These are phyloP conservation scores for Grammothele lineata DNA, from an alignment of 768 basidiomycete species.

Conservation along the genomic window DNA sequence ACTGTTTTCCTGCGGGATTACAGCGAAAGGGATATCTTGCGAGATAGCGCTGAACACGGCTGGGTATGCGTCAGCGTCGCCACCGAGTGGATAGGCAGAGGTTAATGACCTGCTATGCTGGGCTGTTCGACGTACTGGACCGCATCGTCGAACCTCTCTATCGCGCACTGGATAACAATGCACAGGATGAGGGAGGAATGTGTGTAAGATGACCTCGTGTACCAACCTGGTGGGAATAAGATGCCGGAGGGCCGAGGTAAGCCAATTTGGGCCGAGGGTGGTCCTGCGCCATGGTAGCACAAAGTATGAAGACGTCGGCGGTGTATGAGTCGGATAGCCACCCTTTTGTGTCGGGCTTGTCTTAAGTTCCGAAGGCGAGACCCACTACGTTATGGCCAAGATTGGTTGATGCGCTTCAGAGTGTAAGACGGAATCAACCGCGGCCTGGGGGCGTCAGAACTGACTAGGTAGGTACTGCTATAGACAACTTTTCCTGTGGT, in stretches of 20 bases:
- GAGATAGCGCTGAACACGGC: conserved; percentile 58
- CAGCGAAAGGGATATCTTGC: conserved; percentile 41
- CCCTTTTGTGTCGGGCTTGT: no score
- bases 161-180: conserved; percentile 46
- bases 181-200: background rate
- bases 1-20: conserved; percentile 82
- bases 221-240: background rate
- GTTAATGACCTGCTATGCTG: conserved; percentile 38
- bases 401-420: no score
- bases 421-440: no score
- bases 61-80: conserved; percentile 29
- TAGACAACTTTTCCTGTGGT: no score
- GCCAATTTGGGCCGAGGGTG: no score
- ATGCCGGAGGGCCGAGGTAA: background rate
- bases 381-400: no score
- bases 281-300: no score
- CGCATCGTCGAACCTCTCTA: conserved; percentile 39
- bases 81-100: background rate
- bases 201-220: background rate
- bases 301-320: no score
- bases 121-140: conserved; percentile 40
- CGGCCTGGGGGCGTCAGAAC: no score
- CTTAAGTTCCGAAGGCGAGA: no score
- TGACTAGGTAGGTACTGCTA: no score
- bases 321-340: no score